Evolutionary conservation across 345 rosid genomes (phyloP).

Genomic region (Eucalyptus leucophloia): DNA sequence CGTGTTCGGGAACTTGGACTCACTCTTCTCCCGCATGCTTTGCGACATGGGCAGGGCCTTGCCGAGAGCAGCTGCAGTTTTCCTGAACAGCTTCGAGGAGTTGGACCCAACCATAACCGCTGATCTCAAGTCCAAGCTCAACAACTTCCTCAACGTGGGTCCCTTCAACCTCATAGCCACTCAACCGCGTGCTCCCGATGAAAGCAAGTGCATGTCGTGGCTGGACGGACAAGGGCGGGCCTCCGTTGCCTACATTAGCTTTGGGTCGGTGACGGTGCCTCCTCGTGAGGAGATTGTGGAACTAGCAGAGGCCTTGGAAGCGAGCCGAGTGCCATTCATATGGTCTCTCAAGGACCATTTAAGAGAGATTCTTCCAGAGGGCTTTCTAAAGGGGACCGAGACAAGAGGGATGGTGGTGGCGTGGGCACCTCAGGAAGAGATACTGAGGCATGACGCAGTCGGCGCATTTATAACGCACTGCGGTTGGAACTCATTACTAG

Average conservation of each 20-base stretch:
- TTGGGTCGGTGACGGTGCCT: conserved; percentile 16
- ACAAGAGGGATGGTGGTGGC: conserved; percentile 11
- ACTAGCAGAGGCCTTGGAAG: conserved; percentile 22
- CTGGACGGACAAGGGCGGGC: conserved; percentile 8
- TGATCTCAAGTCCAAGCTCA: conserved; percentile 19
- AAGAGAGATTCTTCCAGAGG: conserved; percentile 12
- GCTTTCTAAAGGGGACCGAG: conserved; percentile 14
- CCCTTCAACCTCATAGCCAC: conserved; percentile 12
- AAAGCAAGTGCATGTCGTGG: conserved; percentile 13
- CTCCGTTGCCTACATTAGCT: conserved; percentile 28
- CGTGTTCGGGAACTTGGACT: conserved; percentile 12
- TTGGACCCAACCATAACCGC: conserved; percentile 14
- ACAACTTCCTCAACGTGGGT: conserved; percentile 11
- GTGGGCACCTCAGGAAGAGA: conserved; percentile 23
- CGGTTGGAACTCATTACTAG: conserved; percentile 26
- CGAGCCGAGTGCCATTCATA: conserved; percentile 5
- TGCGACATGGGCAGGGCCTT: conserved; percentile 15
- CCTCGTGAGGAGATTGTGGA: conserved; percentile 16
- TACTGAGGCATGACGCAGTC: conserved; percentile 4
- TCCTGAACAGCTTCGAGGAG: conserved; percentile 25
- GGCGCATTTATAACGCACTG: conserved; percentile 23
- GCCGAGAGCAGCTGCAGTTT: conserved; percentile 19
- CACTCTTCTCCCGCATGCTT: conserved; percentile 21
- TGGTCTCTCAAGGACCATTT: conserved; percentile 21
- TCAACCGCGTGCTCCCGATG: not conserved